Evolutionary conservation across 192 early-diverging fungal species (phyloP).

Genomic region (Backusella liffmaniae): DNA sequence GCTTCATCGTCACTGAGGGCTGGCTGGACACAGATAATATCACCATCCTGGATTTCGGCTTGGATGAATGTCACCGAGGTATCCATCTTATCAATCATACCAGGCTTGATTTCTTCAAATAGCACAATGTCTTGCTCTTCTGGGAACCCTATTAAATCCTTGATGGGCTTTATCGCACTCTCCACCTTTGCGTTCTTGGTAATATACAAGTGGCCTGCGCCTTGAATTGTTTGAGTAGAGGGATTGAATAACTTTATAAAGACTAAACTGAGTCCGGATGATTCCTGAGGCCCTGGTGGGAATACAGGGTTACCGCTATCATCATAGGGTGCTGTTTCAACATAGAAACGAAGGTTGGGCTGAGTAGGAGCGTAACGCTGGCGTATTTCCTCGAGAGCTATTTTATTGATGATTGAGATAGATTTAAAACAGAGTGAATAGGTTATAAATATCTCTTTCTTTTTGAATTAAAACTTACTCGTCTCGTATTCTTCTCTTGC

Average conservation of each 20-base stretch:
- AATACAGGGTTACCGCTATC: conserved; percentile 25
- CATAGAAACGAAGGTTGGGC: conserved; percentile 48
- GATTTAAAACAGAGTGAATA: neutral
- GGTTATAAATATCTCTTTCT: neutral
- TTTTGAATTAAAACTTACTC: conserved; percentile 35
- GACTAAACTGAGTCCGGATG: conserved; percentile 51
- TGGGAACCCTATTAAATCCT: conserved; percentile 54
- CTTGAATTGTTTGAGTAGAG: conserved; percentile 50
- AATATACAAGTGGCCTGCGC: conserved; percentile 56
- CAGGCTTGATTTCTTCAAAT: conserved; percentile 87
- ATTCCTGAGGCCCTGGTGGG: conserved; percentile 13
- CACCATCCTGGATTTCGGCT: conserved; percentile 91
- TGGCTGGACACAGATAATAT: conserved; percentile 87
- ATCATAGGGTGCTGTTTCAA: conserved; percentile 34
- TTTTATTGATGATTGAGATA: neutral
- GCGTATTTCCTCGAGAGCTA: conserved; percentile 29
- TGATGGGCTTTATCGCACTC: conserved; percentile 58
- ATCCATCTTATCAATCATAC: conserved; percentile 83
- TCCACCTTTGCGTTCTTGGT: conserved; percentile 50
- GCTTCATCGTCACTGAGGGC: conserved; percentile 51
- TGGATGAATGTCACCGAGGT: conserved; percentile 56
- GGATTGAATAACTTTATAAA: conserved; percentile 90
- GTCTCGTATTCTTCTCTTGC: conserved; percentile 37
- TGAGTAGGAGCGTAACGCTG: conserved; percentile 20
- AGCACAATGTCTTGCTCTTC: conserved; percentile 51